Evolutionary conservation across 352 stramenopile species (phyloP).

Genomic region (Plasmopara muralis): DNA sequence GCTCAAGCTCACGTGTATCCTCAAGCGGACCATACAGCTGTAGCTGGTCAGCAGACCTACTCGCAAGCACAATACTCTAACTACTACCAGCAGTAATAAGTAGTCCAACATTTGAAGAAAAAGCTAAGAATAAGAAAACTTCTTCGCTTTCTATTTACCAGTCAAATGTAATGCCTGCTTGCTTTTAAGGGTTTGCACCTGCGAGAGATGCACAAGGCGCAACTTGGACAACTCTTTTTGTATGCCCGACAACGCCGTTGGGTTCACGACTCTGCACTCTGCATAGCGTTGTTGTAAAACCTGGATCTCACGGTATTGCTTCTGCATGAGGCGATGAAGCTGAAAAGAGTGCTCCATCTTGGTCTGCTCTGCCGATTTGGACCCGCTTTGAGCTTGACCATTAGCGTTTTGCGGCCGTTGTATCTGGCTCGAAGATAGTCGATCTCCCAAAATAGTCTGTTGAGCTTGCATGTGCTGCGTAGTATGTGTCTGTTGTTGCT

Average conservation of each 20-base stretch:
- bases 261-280: constrained; percentile 65
- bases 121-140: no score
- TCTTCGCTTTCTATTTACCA: constrained; percentile 32
- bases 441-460: constrained; percentile 17
- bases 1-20: constrained; percentile 38
- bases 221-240: constrained; percentile 82
- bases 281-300: constrained; percentile 80
- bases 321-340: constrained; percentile 80
- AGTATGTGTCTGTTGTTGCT: constrained; percentile 36
- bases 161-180: constrained; percentile 76
- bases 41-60: constrained; percentile 30
- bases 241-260: constrained; percentile 64
- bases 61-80: constrained; percentile 55
- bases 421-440: constrained; percentile 24
- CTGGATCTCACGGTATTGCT: constrained; percentile 84
- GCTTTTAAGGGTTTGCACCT: constrained; percentile 82
- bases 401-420: constrained; percentile 19
- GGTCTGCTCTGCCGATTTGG: constrained; percentile 45
- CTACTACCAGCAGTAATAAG: constrained; percentile 58
- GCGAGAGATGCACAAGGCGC: constrained; percentile 74
- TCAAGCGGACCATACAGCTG: constrained; percentile 26
- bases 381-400: constrained; percentile 12
- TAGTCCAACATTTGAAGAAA: no score
- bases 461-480: constrained; percentile 34
- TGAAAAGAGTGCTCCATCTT: constrained; percentile 86